phyloP scores from a whole-genome alignment of 495 filamentous ascomycete genomes.

The Penicillium pulvis region DNA sequence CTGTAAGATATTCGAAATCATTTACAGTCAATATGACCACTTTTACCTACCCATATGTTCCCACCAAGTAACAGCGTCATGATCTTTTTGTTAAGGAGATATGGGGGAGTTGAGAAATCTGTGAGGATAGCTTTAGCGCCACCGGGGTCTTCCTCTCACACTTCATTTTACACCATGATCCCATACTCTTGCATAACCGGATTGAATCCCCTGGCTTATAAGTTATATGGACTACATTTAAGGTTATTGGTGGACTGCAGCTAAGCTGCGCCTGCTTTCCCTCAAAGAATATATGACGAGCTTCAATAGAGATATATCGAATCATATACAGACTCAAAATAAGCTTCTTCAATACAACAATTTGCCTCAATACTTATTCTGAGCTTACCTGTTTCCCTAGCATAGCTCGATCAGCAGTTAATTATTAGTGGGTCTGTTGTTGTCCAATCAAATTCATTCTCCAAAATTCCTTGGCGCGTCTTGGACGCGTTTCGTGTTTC shows the following conservation, averaged over 20 bases:
- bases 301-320: too few species aligned
- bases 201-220: too few species aligned
- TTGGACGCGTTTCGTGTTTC: constrained; percentile 11
- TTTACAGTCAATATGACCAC: not conserved
- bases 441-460: not conserved
- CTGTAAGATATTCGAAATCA: too few species aligned
- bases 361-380: too few species aligned
- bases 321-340: too few species aligned
- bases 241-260: too few species aligned
- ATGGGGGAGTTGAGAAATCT: not conserved
- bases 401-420: not conserved
- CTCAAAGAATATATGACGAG: too few species aligned
- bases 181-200: too few species aligned
- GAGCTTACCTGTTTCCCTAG: not conserved
- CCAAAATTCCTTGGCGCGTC: constrained; percentile 14
- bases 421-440: not conserved
- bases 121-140: not conserved
- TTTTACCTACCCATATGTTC: constrained; percentile 3
- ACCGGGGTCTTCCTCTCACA: not conserved
- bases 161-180: too few species aligned
- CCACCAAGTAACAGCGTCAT: not conserved
- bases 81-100: not conserved
- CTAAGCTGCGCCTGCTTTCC: too few species aligned
- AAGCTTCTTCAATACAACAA: too few species aligned
- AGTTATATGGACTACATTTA: too few species aligned